Percentiles rank a stretch among this genome's conserved stretches.
Evolutionary conservation across 208 protist genomes (phyloP).

Genomic region (Vickermania spadyakhi): DNA sequence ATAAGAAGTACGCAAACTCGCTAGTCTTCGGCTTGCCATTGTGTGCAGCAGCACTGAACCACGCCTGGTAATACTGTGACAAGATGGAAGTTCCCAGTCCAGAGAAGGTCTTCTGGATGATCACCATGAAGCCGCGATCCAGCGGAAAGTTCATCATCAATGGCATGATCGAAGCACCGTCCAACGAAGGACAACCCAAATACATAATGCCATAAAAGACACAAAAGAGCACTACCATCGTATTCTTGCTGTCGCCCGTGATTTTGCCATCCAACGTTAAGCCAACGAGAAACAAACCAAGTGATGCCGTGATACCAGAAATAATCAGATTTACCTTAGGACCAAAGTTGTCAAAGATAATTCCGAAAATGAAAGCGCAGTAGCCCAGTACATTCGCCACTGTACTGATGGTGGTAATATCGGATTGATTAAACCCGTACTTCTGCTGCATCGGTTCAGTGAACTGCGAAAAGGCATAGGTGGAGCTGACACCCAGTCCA

Average conservation of each 20-base stretch:
- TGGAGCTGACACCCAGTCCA: slow-evolving; percentile 55
- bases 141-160: slow-evolving; percentile 78
- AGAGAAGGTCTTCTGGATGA: slow-evolving; percentile 75
- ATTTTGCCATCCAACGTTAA: slow-evolving; percentile 54
- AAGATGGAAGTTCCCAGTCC: slow-evolving; percentile 69
- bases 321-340: slow-evolving; percentile 38
- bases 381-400: slow-evolving; percentile 58
- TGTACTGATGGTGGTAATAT: slow-evolving; percentile 81
- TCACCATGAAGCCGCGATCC: slow-evolving; percentile 61
- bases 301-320: slow-evolving; percentile 25
- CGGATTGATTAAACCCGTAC: slow-evolving; percentile 47
- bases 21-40: slow-evolving; percentile 31
- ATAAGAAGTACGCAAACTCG: slow-evolving; percentile 55
- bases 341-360: slow-evolving; percentile 63
- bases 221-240: slow-evolving; percentile 41
- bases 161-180: slow-evolving; percentile 57
- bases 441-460: slow-evolving; percentile 34
- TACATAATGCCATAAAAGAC: slow-evolving; percentile 59
- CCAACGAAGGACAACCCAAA: slow-evolving; percentile 46
- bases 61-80: slow-evolving; percentile 73
- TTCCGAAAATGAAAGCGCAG: slow-evolving; percentile 48
- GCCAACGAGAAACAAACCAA: slow-evolving; percentile 59
- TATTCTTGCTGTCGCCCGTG: slow-evolving; percentile 13
- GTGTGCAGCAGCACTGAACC: slow-evolving; percentile 29
- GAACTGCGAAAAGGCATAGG: slow-evolving; percentile 73